A percentile compares a stretch with the other conserved stretches of the same genome.
Conservation (phyloP, 2,329 filamentous ascomycete species). For the Sarocladiaceae sp. region DNA sequence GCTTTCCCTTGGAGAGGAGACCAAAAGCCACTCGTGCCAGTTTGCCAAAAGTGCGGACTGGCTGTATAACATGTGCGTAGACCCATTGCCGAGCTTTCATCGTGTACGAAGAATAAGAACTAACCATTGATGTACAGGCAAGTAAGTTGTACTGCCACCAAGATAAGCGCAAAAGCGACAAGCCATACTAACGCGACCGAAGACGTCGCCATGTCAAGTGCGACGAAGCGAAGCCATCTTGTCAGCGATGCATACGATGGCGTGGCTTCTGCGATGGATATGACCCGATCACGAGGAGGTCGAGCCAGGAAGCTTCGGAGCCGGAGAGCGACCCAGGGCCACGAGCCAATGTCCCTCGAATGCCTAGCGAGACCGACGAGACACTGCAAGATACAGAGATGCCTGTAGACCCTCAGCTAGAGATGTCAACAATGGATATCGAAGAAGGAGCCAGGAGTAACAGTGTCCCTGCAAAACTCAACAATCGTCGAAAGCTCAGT, state of each 20-base stretch:
- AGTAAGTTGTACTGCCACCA: constrained; percentile 20
- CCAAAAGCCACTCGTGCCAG: constrained; percentile 24
- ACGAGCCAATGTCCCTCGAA: not conserved
- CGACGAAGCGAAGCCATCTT: constrained; percentile 26
- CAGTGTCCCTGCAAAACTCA: not conserved
- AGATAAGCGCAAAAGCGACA: not conserved
- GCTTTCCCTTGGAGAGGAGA: constrained; percentile 23
- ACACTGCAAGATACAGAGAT: not conserved
- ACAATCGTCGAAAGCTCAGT: not conserved
- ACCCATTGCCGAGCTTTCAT: no score
- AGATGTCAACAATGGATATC: constrained; percentile 4
- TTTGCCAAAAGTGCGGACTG: constrained; percentile 23
- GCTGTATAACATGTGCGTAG: constrained; percentile 24
- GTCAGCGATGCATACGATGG: constrained; percentile 26
- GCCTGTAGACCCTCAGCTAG: constrained; percentile 2
- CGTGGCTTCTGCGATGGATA: constrained; percentile 27
- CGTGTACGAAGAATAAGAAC: not conserved
- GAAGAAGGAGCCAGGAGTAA: constrained; percentile 2
- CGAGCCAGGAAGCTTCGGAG: not conserved
- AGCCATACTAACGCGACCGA: not conserved
- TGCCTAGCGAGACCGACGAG: not conserved
- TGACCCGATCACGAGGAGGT: constrained; percentile 8
- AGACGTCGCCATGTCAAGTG: constrained; percentile 28
- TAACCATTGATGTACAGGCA: constrained; percentile 16
- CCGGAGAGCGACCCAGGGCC: not conserved